Percentiles rank a stretch among this genome's conserved stretches.
These are phyloP conservation scores for Saccharomycopsis babjevae DNA, from an alignment of 805 yeast species.

Conservation along the genomic window DNA sequence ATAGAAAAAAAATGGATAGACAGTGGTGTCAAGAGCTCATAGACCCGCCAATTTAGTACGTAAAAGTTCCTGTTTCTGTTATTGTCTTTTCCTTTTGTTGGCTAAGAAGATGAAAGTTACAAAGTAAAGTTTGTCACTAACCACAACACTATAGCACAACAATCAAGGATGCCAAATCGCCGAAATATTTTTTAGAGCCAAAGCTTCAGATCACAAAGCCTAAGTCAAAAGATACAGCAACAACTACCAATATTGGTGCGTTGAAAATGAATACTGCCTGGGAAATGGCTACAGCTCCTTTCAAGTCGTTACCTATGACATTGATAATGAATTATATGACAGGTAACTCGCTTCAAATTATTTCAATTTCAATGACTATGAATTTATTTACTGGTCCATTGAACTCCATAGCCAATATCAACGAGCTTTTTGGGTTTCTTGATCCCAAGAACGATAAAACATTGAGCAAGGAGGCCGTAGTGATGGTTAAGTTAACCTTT, in stretches of 20 bases:
- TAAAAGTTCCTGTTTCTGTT: not conserved
- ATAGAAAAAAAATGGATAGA: not conserved
- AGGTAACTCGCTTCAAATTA: constrained; percentile 80
- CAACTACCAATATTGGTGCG: constrained; percentile 13
- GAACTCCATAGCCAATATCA: constrained; percentile 54
- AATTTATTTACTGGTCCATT: constrained; percentile 75
- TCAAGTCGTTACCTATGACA: constrained; percentile 84
- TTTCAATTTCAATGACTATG: constrained; percentile 82
- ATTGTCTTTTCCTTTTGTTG: not conserved
- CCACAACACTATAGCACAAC: constrained; percentile 6
- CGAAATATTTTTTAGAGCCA: constrained; percentile 7
- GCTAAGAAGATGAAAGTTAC: not conserved
- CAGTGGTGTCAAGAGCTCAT: constrained; percentile 3
- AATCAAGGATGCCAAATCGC: constrained; percentile 7
- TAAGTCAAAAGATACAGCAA: not conserved
- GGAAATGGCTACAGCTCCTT: constrained; percentile 77
- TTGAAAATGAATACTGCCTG: constrained; percentile 61
- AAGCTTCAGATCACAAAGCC: constrained; percentile 4
- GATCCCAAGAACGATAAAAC: constrained; percentile 27
- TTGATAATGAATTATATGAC: constrained; percentile 85
- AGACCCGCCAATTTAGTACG: constrained; percentile 12
- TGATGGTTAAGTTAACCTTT: constrained; percentile 37
- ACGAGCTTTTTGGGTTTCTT: constrained; percentile 37
- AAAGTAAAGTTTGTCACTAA: not conserved
- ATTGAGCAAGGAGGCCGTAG: constrained; percentile 25